Evolutionary conservation across 306 rosid species (phyloP), one percentile per base, ranked within the genome.

Genomic region (Casuarina equisetifolia): DNA sequence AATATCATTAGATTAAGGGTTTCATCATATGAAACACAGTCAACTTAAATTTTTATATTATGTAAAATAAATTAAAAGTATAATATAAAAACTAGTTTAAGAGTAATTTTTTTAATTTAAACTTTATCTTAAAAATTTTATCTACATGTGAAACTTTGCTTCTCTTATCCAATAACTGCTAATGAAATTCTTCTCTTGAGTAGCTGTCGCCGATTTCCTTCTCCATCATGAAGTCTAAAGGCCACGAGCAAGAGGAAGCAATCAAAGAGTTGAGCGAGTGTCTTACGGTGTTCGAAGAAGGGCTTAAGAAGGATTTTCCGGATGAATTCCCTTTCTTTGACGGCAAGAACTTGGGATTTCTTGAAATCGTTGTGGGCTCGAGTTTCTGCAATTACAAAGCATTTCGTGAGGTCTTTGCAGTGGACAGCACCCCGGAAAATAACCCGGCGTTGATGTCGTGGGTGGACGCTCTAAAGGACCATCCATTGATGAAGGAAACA

Each of bases 341-440:
- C 0, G 74, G 79, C 0, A 58, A 80, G 62, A 74, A 54, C 46
- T 53, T 84, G 64, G 89, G 85, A 63, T 48, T 83, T 42, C 54
- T 83, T 1, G 89, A 84, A 39, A 83, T 85, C 32, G 78, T 84
- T 53, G 90, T 84, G 10, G 87, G 88, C 20, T 2, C 82, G 4
- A 6, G 11, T 80, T 55, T 45, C 4, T 68, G 86, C 75, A 78
- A 16, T 80, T 83, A 76, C 61, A 25, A 69, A 78, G 88, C 86
- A 1, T 61, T 76, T 43, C 63, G 77, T 2, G 89, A 87, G 73
- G 86, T 58, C 13, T 35, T 43, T 13, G 78, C 19, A 9, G 75
- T 61, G 68, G 20, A 64, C 39, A 11, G 77, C 12, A 16, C 8
- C 1, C 43, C 70, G 0, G 40, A 79, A 48, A 82, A 52, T 32